Base-by-base conservation (phyloP, 345 rosid genomes). In the Gossypium arboreum region DNA sequence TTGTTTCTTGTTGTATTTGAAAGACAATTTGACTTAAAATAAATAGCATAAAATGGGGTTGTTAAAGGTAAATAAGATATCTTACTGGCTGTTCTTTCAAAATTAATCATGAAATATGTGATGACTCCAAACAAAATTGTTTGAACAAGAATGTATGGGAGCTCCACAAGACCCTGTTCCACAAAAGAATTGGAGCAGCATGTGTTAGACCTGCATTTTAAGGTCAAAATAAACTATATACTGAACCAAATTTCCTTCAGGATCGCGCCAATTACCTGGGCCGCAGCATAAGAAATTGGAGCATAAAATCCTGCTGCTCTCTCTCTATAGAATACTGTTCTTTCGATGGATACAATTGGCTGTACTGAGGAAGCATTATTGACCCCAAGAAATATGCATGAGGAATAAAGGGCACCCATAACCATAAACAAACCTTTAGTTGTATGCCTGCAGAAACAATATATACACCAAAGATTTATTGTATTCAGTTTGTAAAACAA, bases 251-350 rank as follows among this genome's bases (percentile, higher is more conserved):
- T 34, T 34, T 34, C 41, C 41, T 34, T 34, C 7, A 5, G 41
- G 41, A 34, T 34, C 41, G 41, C 7, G 62, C 71, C 12, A 60
- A 39, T 69, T 60, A 88, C 95, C 87, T 94, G 97, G 45, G 98
- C 98, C 39, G 77, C 77, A 8, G 98, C 98, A 79, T 92, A 92
- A 25, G 92, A 70, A 20, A 85, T 74, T 39, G 98, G 92, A 75
- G 92, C 73, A 79, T 87, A 91, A 92, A 92, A 88, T 81, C 97
- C 93, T 6, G 97, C 97, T 54, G 97, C 97, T 81, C 76, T 91
- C 83, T 94, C 98, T 81, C 98, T 85, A 64, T 92, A 94, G 82
- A 94, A 92, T 3, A 94, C 97, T 1, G 97, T 85, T 82, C 97
- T 88, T 80, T 89, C 98, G 43, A 94, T 89, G 12, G 97, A 85